Evolutionary conservation across 164 flowering plant genomes (phyloP).

Genomic region (Stephania yunnanensis): DNA sequence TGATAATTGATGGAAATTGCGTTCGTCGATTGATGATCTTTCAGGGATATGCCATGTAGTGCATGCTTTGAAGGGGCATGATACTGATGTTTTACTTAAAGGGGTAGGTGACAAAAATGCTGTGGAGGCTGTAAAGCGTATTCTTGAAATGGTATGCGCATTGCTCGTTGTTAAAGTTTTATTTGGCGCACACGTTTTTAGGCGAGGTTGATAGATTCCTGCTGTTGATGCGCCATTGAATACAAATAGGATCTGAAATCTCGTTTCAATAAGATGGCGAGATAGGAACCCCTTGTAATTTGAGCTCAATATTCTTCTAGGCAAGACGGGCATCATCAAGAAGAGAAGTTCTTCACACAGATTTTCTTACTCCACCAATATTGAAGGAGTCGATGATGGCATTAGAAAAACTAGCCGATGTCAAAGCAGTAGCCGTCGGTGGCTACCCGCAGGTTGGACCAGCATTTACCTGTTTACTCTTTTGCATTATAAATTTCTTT

Average conservation of each 20-base stretch:
- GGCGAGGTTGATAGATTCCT: not conserved
- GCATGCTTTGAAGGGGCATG: conserved; percentile 53
- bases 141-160: conserved; percentile 74
- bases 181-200: not conserved
- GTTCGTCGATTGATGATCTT: conserved; percentile 8
- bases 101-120: conserved; percentile 48
- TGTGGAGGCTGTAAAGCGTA: conserved; percentile 56
- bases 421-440: conserved; percentile 68
- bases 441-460: conserved; percentile 77
- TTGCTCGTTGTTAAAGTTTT: conserved; percentile 7
- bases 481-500: not conserved
- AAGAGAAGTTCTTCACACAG: conserved; percentile 66
- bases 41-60: conserved; percentile 48
- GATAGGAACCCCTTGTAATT: not conserved
- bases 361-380: conserved; percentile 82
- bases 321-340: conserved; percentile 64
- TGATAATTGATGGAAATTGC: not conserved
- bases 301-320: conserved; percentile 23
- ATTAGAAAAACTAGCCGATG: conserved; percentile 62
- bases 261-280: not conserved
- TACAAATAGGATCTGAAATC: not conserved
- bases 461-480: not conserved
- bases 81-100: conserved; percentile 36
- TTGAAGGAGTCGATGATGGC: conserved; percentile 60
- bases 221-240: not conserved